Evolutionary conservation across 164 flowering plant species (phyloP).

Genomic region (Nelumbo lutea): DNA sequence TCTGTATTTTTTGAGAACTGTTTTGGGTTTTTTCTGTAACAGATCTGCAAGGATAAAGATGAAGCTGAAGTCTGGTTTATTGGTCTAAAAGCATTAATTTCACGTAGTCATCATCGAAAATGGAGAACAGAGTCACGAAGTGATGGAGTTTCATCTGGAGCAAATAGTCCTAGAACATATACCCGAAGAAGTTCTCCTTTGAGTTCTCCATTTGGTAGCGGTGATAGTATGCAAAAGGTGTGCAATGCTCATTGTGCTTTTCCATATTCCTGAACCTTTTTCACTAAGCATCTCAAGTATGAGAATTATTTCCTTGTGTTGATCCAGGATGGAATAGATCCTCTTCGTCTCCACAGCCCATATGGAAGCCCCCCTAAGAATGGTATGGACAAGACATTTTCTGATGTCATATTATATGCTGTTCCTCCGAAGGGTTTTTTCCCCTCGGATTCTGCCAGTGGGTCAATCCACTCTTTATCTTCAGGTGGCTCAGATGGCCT

Average conservation of each 20-base stretch:
- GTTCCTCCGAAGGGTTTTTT: slow-evolving; percentile 90
- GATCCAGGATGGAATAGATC: slow-evolving; percentile 70
- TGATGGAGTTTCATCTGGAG: slow-evolving; percentile 89
- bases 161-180: slow-evolving; percentile 91
- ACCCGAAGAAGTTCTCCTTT: slow-evolving; percentile 93
- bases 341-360: slow-evolving; percentile 80
- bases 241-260: neutral
- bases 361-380: slow-evolving; percentile 89
- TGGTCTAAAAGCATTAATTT: slow-evolving; percentile 90
- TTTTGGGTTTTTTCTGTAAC: slow-evolving; percentile 10
- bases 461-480: slow-evolving; percentile 76
- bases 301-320: slow-evolving; percentile 6
- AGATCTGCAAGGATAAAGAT: slow-evolving; percentile 99
- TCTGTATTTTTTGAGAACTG: neutral
- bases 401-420: slow-evolving; percentile 70
- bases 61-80: slow-evolving; percentile 99
- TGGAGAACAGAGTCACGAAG: slow-evolving; percentile 97
- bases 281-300: slow-evolving; percentile 6
- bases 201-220: slow-evolving; percentile 85
- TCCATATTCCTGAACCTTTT: slow-evolving; percentile 1
- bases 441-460: slow-evolving; percentile 76
- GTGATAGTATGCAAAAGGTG: slow-evolving; percentile 82
- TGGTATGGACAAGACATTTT: slow-evolving; percentile 71
- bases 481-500: slow-evolving; percentile 91
- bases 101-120: slow-evolving; percentile 75